Evolutionary conservation across 1,284 basidiomycete species (phyloP), one percentile per base, ranked within the genome.

Genomic region (Ceratobasidium sp.): DNA sequence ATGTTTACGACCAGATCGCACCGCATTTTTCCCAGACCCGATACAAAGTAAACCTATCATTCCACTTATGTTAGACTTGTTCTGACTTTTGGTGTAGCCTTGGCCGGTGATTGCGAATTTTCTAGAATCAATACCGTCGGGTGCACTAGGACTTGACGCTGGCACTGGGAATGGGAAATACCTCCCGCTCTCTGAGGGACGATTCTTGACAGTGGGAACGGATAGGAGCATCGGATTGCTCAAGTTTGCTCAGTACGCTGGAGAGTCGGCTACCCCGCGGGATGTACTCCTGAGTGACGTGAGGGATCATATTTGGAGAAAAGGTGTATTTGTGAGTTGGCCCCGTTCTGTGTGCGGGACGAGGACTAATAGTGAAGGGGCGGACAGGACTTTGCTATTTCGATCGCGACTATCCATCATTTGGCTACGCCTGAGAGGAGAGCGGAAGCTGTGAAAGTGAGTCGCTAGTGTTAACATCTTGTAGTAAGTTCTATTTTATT

Each of bases 101-200:
- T 99, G 97, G 97, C 97, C 97, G 0, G 88, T 98, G 74, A 94
- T 98, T 58, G 87, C 91, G 11, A 80, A 83, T 21, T 99, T 98
- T 80, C 85, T 99, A 44, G 84, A 86, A 5, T 87, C 86, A 18
- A 80, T 98, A 1, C 89, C 93, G 2, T 82, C 88, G 8, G 91
- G 94, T 26, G 92, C 89, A 80, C 82, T 98, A 26, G 97, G 98
- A 5, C 87, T 98, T 16, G 98, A 99, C 81, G 91, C 95, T 13
- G 98, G 98, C 8, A 96, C 95, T 21, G 98, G 98, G 0, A 99
- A 99, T 77, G 98, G 98, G 55, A 98, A 98, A 85, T 98, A 98
- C 81, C 87, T 99, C 0, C 89, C 91, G 1, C 82, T 78, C 4
- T 87, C 91, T 69, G 84, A 87, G 23, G 87, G 82, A 13, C 86